Percentiles rank a stretch among this genome's conserved stretches.
Evolutionary conservation across 1,284 basidiomycete species (phyloP).

Genomic region (Cryptococcus floricola): DNA sequence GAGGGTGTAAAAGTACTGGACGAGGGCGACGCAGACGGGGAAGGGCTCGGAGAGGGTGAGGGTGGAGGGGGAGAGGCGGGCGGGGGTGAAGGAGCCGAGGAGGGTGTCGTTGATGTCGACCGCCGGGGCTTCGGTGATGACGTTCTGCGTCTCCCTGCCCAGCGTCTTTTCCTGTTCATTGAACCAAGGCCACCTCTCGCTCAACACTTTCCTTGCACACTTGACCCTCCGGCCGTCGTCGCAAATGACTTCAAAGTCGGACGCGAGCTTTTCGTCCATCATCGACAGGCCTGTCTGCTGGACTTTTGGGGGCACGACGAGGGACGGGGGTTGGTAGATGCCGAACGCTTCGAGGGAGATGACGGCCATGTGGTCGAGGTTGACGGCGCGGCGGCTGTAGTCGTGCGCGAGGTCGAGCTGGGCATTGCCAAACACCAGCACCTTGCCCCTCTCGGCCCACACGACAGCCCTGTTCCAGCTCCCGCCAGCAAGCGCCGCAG

Average conservation of each 20-base stretch:
- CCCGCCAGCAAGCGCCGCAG: conserved; percentile 67
- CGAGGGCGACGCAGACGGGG: conserved; percentile 76
- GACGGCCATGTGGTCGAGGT: conserved; percentile 85
- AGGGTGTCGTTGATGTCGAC: conserved; percentile 41
- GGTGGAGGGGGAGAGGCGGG: conserved; percentile 57
- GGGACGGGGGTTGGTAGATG: conserved; percentile 76
- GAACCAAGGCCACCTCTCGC: conserved; percentile 93
- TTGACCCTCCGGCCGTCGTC: conserved; percentile 79
- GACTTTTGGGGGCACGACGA: conserved; percentile 66
- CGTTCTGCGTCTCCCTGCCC: conserved; percentile 14
- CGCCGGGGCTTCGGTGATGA: conserved; percentile 22
- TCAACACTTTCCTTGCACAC: conserved; percentile 73
- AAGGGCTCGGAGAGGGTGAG: conserved; percentile 83
- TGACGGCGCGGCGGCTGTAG: conserved; percentile 81
- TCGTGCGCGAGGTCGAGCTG: conserved; percentile 83
- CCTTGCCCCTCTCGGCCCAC: conserved; percentile 71
- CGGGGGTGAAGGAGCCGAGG: conserved; percentile 33
- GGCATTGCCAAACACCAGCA: conserved; percentile 83
- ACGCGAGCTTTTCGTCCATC: conserved; percentile 67
- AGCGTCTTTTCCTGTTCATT: conserved; percentile 59
- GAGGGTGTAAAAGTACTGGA: conserved; percentile 89
- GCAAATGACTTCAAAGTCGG: conserved; percentile 86
- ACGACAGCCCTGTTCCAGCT: conserved; percentile 86
- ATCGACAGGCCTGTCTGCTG: conserved; percentile 64
- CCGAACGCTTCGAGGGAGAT: conserved; percentile 90